These are phyloP conservation scores for Moricandia moricandioides DNA, from an alignment of 345 rosid species.

Conservation along the genomic window DNA sequence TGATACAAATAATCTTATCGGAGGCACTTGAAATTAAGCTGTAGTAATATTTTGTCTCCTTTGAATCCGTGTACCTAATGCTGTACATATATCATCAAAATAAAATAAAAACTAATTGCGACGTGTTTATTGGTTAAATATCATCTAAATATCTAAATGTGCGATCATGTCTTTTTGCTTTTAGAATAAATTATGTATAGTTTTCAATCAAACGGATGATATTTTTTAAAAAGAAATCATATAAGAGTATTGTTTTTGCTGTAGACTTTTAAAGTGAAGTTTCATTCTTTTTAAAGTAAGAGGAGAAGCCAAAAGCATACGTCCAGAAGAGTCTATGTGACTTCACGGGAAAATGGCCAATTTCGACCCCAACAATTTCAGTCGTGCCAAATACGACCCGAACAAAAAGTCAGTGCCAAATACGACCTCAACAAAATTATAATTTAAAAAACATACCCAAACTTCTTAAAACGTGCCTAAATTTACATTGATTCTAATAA, in stretches of 20 bases:
- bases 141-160: background rate
- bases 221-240: background rate
- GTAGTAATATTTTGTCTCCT: conserved; percentile 8
- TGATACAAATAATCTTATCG: conserved; percentile 16
- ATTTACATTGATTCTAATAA: no score
- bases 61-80: background rate
- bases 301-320: conserved; percentile 26
- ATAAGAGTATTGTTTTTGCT: background rate
- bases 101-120: background rate
- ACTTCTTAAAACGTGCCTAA: no score
- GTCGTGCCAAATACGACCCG: no score
- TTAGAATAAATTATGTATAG: background rate
- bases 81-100: background rate
- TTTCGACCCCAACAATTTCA: no score
- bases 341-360: no score
- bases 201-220: background rate
- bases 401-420: no score
- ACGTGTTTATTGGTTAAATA: background rate
- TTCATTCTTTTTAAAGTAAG: background rate
- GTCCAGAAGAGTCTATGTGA: conserved; percentile 72
- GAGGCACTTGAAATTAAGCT: conserved; percentile 11
- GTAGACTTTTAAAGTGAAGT: conserved; percentile 11
- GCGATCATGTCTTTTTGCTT: background rate
- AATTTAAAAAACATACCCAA: no score
- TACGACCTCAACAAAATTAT: no score